Conservation (phyloP, 352 stramenopile genomes). For the Phytophthora capsici region DNA sequence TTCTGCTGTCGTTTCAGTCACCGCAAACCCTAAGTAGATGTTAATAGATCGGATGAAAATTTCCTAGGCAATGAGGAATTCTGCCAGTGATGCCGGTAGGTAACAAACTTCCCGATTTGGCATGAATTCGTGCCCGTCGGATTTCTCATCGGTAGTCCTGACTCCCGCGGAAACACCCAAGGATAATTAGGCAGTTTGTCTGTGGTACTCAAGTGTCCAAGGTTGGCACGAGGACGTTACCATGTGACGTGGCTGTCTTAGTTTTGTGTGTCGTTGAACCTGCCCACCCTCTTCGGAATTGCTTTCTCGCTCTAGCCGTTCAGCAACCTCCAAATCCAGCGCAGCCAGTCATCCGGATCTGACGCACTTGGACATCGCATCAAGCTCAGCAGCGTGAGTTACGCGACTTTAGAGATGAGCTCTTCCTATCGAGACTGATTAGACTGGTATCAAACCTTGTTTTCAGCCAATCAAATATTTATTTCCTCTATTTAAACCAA, state of each 20-base stretch:
- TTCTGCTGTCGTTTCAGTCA: too few relatives aligned
- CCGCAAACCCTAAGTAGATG: too few relatives aligned
- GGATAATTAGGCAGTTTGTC: too few relatives aligned
- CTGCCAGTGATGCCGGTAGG: too few relatives aligned
- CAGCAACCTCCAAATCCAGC: neutral
- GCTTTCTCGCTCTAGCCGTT: neutral
- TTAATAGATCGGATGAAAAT: too few relatives aligned
- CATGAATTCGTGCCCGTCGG: too few relatives aligned
- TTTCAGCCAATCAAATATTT: slow-evolving; percentile 5
- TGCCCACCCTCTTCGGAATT: neutral
- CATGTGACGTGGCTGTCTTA: neutral
- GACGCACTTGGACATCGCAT: neutral
- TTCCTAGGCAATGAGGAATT: too few relatives aligned
- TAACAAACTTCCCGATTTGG: too few relatives aligned
- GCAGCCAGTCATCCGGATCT: slow-evolving; percentile 4
- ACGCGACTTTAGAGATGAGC: slow-evolving; percentile 19
- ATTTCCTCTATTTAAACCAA: slow-evolving; percentile 2
- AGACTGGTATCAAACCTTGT: slow-evolving; percentile 1
- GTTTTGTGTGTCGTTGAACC: neutral
- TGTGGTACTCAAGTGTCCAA: too few relatives aligned
- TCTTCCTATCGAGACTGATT: slow-evolving; percentile 28
- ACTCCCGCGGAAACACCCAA: too few relatives aligned
- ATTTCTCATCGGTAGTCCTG: too few relatives aligned
- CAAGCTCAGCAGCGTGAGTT: slow-evolving; percentile 3
- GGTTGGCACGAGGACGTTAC: too few relatives aligned